Evolutionary conservation across 2,329 filamentous ascomycete genomes (phyloP).

Genomic region (Aspergillus floridensis): DNA sequence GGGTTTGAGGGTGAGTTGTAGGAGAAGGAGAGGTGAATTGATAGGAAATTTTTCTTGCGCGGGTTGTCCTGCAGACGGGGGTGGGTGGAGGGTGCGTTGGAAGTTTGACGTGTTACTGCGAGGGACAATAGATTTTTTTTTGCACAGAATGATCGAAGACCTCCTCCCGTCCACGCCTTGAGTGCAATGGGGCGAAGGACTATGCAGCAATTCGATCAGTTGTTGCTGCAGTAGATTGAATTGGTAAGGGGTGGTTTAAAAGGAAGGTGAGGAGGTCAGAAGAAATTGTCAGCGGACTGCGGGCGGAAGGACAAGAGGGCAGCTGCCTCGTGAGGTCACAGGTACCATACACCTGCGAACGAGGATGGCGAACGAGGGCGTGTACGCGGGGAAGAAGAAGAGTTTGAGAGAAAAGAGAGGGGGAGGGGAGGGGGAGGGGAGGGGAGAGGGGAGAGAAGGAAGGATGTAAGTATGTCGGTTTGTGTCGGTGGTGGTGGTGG

Average conservation of each 20-base stretch:
- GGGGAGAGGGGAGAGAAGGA: neutral
- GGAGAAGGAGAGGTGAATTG: neutral
- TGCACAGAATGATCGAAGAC: neutral
- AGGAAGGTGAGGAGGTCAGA: conserved; percentile 3
- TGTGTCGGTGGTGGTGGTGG: neutral
- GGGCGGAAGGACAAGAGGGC: conserved; percentile 24
- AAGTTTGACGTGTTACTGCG: conserved; percentile 12
- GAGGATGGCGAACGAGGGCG: conserved; percentile 1
- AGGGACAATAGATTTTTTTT: conserved; percentile 13
- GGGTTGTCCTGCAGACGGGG: neutral
- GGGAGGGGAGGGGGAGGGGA: neutral
- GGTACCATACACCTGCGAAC: conserved; percentile 26
- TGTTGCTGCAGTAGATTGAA: conserved; percentile 5
- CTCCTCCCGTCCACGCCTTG: conserved; percentile 3
- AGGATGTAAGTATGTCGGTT: neutral
- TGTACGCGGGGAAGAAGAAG: conserved; percentile 13
- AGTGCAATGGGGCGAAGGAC: neutral
- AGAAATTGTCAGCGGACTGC: conserved; percentile 28
- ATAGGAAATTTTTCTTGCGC: neutral
- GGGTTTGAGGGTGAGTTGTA: neutral
- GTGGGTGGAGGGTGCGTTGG: neutral
- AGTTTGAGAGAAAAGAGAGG: neutral
- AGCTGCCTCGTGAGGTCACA: conserved; percentile 36
- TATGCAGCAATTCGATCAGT: conserved; percentile 2
- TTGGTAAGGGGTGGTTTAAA: neutral